These are phyloP conservation scores for Didymella sp. DNA, from an alignment of 2,329 filamentous ascomycete species.

Conservation along the genomic window DNA sequence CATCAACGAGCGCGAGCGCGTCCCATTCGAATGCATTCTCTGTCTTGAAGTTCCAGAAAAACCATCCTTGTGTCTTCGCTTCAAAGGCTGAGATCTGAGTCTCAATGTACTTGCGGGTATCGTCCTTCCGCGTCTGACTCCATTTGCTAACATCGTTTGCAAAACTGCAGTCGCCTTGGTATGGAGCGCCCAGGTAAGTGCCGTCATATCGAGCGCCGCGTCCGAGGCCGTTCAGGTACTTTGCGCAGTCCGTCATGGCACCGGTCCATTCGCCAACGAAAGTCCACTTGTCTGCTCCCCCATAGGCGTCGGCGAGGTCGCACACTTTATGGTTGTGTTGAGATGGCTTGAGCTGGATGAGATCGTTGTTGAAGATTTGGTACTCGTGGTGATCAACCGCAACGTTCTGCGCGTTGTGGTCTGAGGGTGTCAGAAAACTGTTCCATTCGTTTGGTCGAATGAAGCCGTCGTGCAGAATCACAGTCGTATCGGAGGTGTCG, in stretches of 20 bases:
- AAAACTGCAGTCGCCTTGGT: slow-evolving; percentile 62
- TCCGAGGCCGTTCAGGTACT: slow-evolving; percentile 61
- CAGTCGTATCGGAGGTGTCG: slow-evolving; percentile 53
- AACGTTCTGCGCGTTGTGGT: slow-evolving; percentile 61
- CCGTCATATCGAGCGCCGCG: slow-evolving; percentile 68
- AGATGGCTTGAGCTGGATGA: slow-evolving; percentile 58
- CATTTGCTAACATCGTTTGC: slow-evolving; percentile 60
- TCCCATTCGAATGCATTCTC: slow-evolving; percentile 63
- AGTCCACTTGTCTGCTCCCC: slow-evolving; percentile 66
- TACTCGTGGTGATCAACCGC: slow-evolving; percentile 74
- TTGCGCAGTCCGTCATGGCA: slow-evolving; percentile 68
- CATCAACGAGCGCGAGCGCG: slow-evolving; percentile 57
- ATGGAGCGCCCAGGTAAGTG: slow-evolving; percentile 55
- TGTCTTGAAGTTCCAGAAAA: slow-evolving; percentile 67
- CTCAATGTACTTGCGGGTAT: slow-evolving; percentile 61
- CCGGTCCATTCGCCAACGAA: slow-evolving; percentile 73
- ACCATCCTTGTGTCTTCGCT: slow-evolving; percentile 59
- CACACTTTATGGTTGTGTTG: slow-evolving; percentile 66
- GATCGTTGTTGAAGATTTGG: slow-evolving; percentile 64
- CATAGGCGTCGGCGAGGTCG: slow-evolving; percentile 58
- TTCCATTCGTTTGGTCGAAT: slow-evolving; percentile 64
- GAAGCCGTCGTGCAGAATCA: slow-evolving; percentile 68
- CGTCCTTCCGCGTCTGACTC: slow-evolving; percentile 53
- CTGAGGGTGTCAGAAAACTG: slow-evolving; percentile 61
- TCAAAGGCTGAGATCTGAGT: slow-evolving; percentile 63